These are phyloP conservation scores for Daldinia caldariorum DNA, from an alignment of 495 filamentous ascomycete species.

Conservation along the genomic window DNA sequence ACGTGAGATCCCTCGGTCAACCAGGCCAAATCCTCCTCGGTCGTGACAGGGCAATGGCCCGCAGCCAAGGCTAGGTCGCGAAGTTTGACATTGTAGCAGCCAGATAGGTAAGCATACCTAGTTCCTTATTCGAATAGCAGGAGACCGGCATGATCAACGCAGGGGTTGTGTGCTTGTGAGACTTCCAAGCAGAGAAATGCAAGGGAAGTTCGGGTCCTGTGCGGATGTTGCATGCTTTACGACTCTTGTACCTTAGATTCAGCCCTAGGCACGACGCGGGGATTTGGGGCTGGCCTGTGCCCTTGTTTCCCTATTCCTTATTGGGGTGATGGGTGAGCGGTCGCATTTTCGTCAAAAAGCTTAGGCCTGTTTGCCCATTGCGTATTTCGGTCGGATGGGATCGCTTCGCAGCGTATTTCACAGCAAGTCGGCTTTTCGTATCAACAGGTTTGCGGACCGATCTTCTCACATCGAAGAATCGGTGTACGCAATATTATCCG, in stretches of 20 bases:
- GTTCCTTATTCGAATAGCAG: slow-evolving; percentile 30
- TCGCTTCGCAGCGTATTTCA: slow-evolving; percentile 15
- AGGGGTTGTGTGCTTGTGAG: slow-evolving; percentile 32
- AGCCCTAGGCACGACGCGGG: slow-evolving; percentile 42
- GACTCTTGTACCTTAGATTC: slow-evolving; percentile 37
- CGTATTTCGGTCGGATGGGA: slow-evolving; percentile 29
- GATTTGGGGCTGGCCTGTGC: slow-evolving; percentile 28
- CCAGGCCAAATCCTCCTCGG: slow-evolving; percentile 32
- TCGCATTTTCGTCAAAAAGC: slow-evolving; percentile 26
- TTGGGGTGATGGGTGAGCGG: slow-evolving; percentile 39
- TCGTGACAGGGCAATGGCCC: slow-evolving; percentile 30
- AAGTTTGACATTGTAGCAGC: slow-evolving; percentile 1
- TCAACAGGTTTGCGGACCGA: slow-evolving; percentile 25
- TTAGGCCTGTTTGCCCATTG: slow-evolving; percentile 13
- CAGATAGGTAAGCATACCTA: slow-evolving; percentile 26
- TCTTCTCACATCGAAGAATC: slow-evolving; percentile 11
- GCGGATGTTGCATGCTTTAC: slow-evolving; percentile 14
- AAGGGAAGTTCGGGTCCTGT: slow-evolving; percentile 22
- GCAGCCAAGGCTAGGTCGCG: slow-evolving; percentile 21
- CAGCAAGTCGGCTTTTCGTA: slow-evolving; percentile 23
- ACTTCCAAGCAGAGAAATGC: slow-evolving; percentile 27
- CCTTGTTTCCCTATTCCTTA: slow-evolving; percentile 21
- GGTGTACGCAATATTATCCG: slow-evolving; percentile 7
- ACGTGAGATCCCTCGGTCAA: slow-evolving; percentile 46
- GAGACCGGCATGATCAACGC: slow-evolving; percentile 39